A percentile compares a stretch with the other conserved stretches of the same genome.
Evolutionary conservation across 2,329 filamentous ascomycete genomes (phyloP).

Genomic region (Colletotrichum scovillei): DNA sequence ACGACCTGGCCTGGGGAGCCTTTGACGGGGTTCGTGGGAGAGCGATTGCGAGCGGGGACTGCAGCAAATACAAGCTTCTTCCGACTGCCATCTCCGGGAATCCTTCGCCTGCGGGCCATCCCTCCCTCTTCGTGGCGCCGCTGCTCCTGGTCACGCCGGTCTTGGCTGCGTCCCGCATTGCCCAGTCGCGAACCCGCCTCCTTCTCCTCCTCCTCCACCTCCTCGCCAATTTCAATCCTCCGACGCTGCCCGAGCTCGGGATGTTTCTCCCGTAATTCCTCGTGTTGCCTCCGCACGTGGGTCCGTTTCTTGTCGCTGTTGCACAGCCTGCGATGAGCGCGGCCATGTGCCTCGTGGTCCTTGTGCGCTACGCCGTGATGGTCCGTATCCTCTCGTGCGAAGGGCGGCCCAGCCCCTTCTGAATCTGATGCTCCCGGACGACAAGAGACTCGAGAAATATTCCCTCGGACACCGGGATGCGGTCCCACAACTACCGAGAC

Average conservation of each 20-base stretch:
- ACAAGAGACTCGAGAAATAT: background rate
- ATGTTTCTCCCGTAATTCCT: background rate
- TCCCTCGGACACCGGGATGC: background rate
- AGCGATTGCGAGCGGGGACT: background rate
- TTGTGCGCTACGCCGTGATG: background rate
- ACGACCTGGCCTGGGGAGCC: background rate
- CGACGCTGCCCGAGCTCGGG: background rate
- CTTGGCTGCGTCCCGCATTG: slow-evolving; percentile 4
- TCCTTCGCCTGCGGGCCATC: background rate
- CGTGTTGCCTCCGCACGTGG: slow-evolving; percentile 12
- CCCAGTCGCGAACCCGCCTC: background rate
- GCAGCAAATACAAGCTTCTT: background rate
- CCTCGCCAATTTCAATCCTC: background rate
- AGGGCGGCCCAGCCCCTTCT: background rate
- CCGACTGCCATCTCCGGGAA: background rate
- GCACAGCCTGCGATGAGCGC: background rate
- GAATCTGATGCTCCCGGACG: slow-evolving; percentile 9
- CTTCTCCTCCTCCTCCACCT: background rate
- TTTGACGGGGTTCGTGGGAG: background rate
- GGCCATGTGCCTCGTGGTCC: background rate
- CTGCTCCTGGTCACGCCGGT: slow-evolving; percentile 16
- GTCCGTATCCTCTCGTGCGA: slow-evolving; percentile 3
- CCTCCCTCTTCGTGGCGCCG: background rate
- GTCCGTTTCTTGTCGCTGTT: background rate
- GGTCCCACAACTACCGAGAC: background rate